Conservation (phyloP, 768 basidiomycete genomes). For the Filobasidium wieringae region DNA sequence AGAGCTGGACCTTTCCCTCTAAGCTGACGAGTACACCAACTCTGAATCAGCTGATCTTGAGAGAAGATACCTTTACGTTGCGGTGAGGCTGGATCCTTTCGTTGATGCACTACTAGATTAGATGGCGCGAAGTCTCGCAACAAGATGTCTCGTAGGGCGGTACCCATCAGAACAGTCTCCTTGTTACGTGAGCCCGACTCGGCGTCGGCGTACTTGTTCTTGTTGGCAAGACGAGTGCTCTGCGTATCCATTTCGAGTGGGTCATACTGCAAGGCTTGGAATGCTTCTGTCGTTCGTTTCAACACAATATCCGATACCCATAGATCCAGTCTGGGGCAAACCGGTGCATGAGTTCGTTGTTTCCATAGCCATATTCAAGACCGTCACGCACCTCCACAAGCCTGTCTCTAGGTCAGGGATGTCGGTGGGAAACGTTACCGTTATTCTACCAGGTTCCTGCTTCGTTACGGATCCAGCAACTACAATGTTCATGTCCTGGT, state of each 20-base stretch:
- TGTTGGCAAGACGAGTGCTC: neutral
- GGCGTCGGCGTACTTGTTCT: neutral
- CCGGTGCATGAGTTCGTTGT: neutral
- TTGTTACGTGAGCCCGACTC: neutral
- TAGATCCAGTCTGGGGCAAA: slow-evolving; percentile 50
- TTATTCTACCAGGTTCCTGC: slow-evolving; percentile 16
- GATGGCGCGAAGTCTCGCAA: slow-evolving; percentile 40
- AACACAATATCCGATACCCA: slow-evolving; percentile 56
- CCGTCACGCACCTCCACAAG: slow-evolving; percentile 25
- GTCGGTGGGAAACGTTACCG: slow-evolving; percentile 18
- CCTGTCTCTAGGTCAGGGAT: slow-evolving; percentile 11
- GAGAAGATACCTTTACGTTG: slow-evolving; percentile 48
- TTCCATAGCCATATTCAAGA: neutral
- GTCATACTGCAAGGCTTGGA: slow-evolving; percentile 50
- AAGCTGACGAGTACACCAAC: slow-evolving; percentile 66
- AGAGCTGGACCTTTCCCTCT: slow-evolving; percentile 45
- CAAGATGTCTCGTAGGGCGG: slow-evolving; percentile 58
- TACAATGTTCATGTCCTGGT: neutral
- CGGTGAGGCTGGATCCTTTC: neutral
- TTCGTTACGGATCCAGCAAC: slow-evolving; percentile 20
- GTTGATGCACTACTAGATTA: slow-evolving; percentile 3
- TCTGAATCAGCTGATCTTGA: slow-evolving; percentile 62
- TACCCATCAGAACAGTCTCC: slow-evolving; percentile 51
- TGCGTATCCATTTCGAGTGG: slow-evolving; percentile 36
- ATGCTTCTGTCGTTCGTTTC: slow-evolving; percentile 58